Conservation (phyloP, 2,329 filamentous ascomycete genomes). For the Magnaporthales sp. region DNA sequence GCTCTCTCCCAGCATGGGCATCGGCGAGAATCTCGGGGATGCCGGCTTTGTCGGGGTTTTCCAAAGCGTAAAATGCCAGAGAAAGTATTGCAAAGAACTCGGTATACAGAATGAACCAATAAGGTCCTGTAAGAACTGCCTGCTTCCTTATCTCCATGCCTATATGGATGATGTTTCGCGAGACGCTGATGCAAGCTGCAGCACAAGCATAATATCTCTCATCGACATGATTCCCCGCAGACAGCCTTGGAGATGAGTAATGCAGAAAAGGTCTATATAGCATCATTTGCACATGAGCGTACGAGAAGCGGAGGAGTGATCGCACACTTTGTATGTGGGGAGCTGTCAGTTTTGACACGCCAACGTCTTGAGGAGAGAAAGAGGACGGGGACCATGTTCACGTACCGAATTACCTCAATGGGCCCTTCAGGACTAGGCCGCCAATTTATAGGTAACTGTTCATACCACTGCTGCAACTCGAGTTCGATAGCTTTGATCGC, state of each 20-base stretch:
- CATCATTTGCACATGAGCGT: conserved; percentile 75
- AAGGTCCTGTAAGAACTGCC: conserved; percentile 57
- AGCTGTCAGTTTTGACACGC: neutral
- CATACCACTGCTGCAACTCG: conserved; percentile 55
- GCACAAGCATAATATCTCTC: conserved; percentile 71
- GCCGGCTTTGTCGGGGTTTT: conserved; percentile 68
- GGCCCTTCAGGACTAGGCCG: conserved; percentile 71
- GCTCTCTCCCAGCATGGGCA: conserved; percentile 75
- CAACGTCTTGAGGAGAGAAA: neutral
- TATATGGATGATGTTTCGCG: conserved; percentile 70
- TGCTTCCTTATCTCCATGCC: conserved; percentile 69
- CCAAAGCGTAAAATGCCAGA: conserved; percentile 69
- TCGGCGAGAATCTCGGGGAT: conserved; percentile 77
- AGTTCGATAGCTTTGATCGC: conserved; percentile 57
- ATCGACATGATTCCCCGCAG: conserved; percentile 51
- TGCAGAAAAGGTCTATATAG: conserved; percentile 78
- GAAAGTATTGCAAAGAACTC: conserved; percentile 77
- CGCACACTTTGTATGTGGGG: conserved; percentile 45
- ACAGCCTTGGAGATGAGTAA: conserved; percentile 62
- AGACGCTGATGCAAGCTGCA: conserved; percentile 52
- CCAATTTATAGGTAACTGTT: conserved; percentile 63
- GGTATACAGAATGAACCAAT: conserved; percentile 82
- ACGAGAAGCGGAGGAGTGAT: conserved; percentile 69
- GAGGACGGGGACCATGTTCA: conserved; percentile 4
- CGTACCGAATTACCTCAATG: conserved; percentile 67